phyloP scores from a whole-genome alignment of 805 yeast species.

The Pichia manshurica region DNA sequence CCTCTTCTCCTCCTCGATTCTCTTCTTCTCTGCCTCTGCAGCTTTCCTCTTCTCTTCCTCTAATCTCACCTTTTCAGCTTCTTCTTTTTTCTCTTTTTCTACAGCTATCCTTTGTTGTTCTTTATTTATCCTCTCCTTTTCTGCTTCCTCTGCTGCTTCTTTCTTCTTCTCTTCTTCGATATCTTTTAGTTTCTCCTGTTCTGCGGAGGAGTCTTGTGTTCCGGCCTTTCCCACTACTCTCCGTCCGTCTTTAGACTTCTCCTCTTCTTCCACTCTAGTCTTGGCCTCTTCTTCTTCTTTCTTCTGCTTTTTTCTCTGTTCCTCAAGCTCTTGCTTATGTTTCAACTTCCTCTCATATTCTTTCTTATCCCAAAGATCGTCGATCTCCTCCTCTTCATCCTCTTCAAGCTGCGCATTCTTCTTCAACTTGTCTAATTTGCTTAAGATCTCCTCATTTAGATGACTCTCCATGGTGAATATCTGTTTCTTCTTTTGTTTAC shows the following conservation, averaged over 20 bases:
- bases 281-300: background rate
- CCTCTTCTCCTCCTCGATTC: background rate
- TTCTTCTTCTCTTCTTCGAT: background rate
- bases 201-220: too few relatives aligned
- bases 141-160: background rate
- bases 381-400: slow-evolving; percentile 8
- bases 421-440: slow-evolving; percentile 5
- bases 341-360: background rate
- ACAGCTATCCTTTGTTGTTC: background rate
- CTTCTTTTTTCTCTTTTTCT: background rate
- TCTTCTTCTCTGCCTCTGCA: background rate
- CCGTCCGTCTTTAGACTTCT: background rate
- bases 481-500: background rate
- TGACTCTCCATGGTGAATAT: background rate
- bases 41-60: background rate
- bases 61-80: background rate
- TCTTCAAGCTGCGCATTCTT: slow-evolving; percentile 4
- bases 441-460: background rate
- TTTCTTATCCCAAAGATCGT: slow-evolving; percentile 4
- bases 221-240: background rate
- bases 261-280: background rate
- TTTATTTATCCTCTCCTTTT: background rate
- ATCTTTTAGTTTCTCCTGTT: background rate
- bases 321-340: background rate
- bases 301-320: background rate